Percentiles rank a stretch among this genome's conserved stretches.
These are phyloP conservation scores for Tuctoria greenei DNA, from an alignment of 176 grass and related monocot species.

Conservation along the genomic window DNA sequence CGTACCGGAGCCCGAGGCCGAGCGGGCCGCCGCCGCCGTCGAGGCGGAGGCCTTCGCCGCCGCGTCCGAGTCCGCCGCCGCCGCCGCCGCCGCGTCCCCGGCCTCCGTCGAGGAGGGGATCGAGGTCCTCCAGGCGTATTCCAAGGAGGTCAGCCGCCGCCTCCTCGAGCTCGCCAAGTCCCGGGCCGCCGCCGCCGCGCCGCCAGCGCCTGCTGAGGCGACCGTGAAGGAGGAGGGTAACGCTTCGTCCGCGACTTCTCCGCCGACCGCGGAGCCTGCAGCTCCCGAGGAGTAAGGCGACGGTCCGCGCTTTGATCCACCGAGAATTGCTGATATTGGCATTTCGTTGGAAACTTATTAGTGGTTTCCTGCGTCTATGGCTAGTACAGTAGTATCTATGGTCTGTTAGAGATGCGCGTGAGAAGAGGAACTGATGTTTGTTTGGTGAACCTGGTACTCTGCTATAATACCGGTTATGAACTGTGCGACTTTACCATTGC, in stretches of 20 bases:
- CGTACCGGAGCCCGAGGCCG: slow-evolving; percentile 56
- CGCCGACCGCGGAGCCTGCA: slow-evolving; percentile 12
- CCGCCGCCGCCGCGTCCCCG: slow-evolving; percentile 22
- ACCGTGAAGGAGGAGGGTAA: slow-evolving; percentile 23
- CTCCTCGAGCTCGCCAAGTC: slow-evolving; percentile 72
- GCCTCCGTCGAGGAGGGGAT: slow-evolving; percentile 71
- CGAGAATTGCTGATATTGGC: slow-evolving; percentile 35
- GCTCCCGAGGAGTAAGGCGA: slow-evolving; percentile 39
- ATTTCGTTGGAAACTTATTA: slow-evolving; percentile 42
- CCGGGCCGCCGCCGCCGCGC: slow-evolving; percentile 22
- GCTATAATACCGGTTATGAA: slow-evolving; percentile 22
- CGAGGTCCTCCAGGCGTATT: slow-evolving; percentile 72
- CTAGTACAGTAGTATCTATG: slow-evolving; percentile 7
- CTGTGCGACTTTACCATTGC: slow-evolving; percentile 9
- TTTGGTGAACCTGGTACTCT: slow-evolving; percentile 35
- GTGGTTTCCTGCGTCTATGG: slow-evolving; percentile 16
- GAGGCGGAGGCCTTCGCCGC: slow-evolving; percentile 75
- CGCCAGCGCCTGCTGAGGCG: slow-evolving; percentile 7
- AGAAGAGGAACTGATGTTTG: slow-evolving; percentile 38
- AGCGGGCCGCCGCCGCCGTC: slow-evolving; percentile 47
- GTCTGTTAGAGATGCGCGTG: slow-evolving; percentile 30
- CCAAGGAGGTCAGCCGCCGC: slow-evolving; percentile 84
- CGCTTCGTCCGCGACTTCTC: neutral
- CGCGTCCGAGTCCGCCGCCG: slow-evolving; percentile 29
- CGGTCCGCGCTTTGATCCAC: slow-evolving; percentile 27